A percentile compares a stretch with the other conserved stretches of the same genome.
Evolutionary conservation across 2,329 filamentous ascomycete species (phyloP).

Genomic region (Colletotrichum plurivorum): DNA sequence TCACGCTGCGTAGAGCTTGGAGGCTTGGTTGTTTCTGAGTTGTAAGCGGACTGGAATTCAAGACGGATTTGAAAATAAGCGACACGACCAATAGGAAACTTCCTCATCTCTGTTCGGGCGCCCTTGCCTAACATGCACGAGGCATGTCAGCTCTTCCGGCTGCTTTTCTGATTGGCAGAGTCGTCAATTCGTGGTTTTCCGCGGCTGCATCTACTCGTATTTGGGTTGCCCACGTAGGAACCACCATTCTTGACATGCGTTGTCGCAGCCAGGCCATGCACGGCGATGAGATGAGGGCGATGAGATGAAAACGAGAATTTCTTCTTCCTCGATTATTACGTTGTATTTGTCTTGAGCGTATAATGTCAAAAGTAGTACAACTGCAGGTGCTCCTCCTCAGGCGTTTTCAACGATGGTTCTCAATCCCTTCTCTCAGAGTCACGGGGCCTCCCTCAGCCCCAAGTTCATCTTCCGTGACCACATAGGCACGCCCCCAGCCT

Average conservation of each 20-base stretch:
- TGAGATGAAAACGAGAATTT: too few species aligned
- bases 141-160: background rate
- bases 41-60: background rate
- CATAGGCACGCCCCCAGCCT: slow-evolving; percentile 1
- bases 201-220: too few species aligned
- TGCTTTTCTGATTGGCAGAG: background rate
- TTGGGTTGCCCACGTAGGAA: too few species aligned
- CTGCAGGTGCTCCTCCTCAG: too few species aligned
- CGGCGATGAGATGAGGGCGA: too few species aligned
- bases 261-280: too few species aligned
- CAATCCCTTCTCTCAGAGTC: background rate
- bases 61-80: background rate
- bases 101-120: too few species aligned
- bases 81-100: background rate
- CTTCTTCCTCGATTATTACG: too few species aligned
- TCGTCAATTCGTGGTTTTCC: background rate
- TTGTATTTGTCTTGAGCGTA: too few species aligned
- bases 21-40: background rate
- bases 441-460: background rate
- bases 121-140: background rate
- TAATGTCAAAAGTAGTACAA: too few species aligned
- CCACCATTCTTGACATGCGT: too few species aligned
- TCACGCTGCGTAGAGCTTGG: background rate
- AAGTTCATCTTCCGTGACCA: background rate
- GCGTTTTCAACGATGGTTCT: too few species aligned